Evolutionary conservation across 2,329 filamentous ascomycete species (phyloP), one percentile per base, ranked within the genome.

Genomic region (Curvularia hawaiiensis): DNA sequence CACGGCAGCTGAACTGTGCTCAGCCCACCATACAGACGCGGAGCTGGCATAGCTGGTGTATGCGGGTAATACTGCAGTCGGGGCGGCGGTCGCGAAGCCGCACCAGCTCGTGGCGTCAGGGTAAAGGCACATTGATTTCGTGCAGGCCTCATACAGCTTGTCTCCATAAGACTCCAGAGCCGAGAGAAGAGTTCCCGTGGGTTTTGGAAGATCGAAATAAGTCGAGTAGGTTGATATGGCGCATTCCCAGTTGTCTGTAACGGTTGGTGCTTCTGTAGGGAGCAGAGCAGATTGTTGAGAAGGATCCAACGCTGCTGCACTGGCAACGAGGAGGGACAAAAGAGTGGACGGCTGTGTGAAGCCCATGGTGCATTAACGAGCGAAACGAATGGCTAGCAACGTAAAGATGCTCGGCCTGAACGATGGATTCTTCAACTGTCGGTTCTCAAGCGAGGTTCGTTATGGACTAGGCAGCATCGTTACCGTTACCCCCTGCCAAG

Each of bases 241-340:
- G 43, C 50, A 52, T 11, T 46, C n/a, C 50, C 50, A 52, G 31
- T 46, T 16, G 35, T 52, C 50, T 46, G 50, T 52, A 41, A 24
- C 31, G 14, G 50, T 52, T 18, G 38, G 38, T 40, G 10, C 14
- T n/a, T 11, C n/a, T 20, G 38, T 8, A 20, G 38, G 38, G 18
- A 40, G 38, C 5, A 40, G 18, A 20, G 10, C 38, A 9, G 38
- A 40, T n/a, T 20, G 38, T 20, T 10, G 44, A 6, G 49, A 51
- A 18, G 39, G 39, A 44, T 51, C 49, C 14, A 51, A 33, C 16
- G 49, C 49, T 28, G 26, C 49, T 40, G 39, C 39, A 31, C 49
- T 51, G 35, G 38, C 18, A n/a, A 38, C n/a, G 14, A 51, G 38
- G 49, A 51, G 24, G 11, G 49, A 44, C n/a, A 51, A 44, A 43